phyloP scores from a whole-genome alignment of 768 basidiomycete genomes.

The Phlegmacium glaucopus region DNA sequence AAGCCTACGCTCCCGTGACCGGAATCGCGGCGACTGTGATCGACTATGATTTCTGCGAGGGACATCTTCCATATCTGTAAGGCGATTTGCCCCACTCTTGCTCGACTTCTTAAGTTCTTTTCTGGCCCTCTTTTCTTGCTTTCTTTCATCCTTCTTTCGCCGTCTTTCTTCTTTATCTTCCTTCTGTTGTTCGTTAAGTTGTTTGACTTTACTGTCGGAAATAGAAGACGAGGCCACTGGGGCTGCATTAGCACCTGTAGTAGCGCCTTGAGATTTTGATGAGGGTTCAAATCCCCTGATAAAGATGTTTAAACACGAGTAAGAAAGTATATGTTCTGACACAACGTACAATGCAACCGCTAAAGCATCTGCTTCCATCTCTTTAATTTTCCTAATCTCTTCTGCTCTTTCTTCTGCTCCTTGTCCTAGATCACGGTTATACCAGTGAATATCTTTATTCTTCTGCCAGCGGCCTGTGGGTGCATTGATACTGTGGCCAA shows the following conservation, averaged over 20 bases:
- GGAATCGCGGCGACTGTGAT: slow-evolving; percentile 22
- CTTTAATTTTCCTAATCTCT: slow-evolving; percentile 81
- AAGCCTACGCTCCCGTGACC: slow-evolving; percentile 27
- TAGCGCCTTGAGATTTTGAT: slow-evolving; percentile 29
- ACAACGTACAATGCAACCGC: slow-evolving; percentile 67
- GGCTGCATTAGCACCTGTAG: slow-evolving; percentile 22
- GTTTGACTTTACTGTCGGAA: slow-evolving; percentile 20
- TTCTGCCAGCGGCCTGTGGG: slow-evolving; percentile 97
- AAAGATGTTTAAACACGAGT: slow-evolving; percentile 5
- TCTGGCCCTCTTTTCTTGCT: slow-evolving; percentile 55
- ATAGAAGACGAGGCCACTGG: slow-evolving; percentile 18
- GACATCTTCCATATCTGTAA: slow-evolving; percentile 15
- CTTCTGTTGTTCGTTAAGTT: slow-evolving; percentile 19
- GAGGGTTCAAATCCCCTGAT: slow-evolving; percentile 70
- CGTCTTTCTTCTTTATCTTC: slow-evolving; percentile 42
- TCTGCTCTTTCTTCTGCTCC: slow-evolving; percentile 50
- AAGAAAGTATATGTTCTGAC: background rate
- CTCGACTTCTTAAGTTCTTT: slow-evolving; percentile 46
- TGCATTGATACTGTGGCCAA: slow-evolving; percentile 93
- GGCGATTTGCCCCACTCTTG: slow-evolving; percentile 27
- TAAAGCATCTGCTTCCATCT: slow-evolving; percentile 86
- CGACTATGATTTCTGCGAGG: slow-evolving; percentile 17
- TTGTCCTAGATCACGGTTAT: slow-evolving; percentile 58
- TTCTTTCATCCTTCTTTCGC: slow-evolving; percentile 49
- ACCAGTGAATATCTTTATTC: slow-evolving; percentile 97